Evolutionary conservation across 257 asterid species (phyloP).

Genomic region (Nicotiana noctiflora): DNA sequence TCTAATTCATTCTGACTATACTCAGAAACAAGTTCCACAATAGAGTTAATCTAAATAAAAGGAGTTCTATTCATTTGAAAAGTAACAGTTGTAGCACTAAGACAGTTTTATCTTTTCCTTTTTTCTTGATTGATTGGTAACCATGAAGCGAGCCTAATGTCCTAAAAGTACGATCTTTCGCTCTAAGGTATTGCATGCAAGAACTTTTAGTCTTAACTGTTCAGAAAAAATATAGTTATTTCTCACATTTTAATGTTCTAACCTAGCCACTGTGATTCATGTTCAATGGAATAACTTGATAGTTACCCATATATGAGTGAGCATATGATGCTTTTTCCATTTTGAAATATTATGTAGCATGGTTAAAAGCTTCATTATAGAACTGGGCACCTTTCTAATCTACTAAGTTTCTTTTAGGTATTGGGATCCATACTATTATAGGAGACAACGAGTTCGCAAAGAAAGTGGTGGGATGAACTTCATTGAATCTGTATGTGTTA

Average conservation of each 20-base stretch:
- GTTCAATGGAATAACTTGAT: background rate
- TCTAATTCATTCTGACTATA: no score
- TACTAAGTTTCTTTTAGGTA: constrained; percentile 47
- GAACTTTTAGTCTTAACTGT: background rate
- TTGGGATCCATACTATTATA: constrained; percentile 93
- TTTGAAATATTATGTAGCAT: background rate
- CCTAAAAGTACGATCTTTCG: background rate
- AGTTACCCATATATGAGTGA: background rate
- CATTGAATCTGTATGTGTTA: constrained; percentile 78
- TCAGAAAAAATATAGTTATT: background rate
- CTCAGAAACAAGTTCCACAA: no score
- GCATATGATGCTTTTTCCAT: background rate
- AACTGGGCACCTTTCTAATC: constrained; percentile 2
- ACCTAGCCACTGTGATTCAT: background rate
- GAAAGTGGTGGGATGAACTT: constrained; percentile 68
- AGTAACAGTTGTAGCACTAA: background rate
- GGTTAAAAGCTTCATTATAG: background rate
- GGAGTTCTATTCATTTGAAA: background rate
- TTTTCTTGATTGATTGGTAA: background rate
- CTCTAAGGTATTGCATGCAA: background rate
- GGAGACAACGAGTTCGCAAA: constrained; percentile 54
- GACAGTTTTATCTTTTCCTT: background rate
- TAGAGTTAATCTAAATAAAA: background rate
- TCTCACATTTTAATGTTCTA: constrained; percentile 2
- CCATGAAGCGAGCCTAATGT: background rate